Evolutionary conservation across 345 rosid species (phyloP), one percentile per base, ranked within the genome.

Genomic region (Passiflora organensis): DNA sequence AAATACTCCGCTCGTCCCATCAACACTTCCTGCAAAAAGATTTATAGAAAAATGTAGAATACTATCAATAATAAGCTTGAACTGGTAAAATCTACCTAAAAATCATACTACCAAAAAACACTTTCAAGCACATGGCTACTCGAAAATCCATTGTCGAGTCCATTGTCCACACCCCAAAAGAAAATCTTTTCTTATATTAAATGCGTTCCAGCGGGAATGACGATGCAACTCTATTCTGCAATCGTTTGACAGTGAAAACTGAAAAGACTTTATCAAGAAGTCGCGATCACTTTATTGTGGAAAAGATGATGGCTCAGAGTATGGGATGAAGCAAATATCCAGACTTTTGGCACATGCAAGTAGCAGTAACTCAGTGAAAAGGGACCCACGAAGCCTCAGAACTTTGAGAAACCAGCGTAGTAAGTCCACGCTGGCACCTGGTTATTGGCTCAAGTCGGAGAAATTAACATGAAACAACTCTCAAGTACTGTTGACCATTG

Each of bases 1-100:
- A 91, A 91, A 69, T 82, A 91, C 50, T 71, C 83, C 67, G 96
- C 96, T 81, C 68, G 88, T 54, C 98, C 98, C 98, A 80, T 86
- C 51, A 91, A 49, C 69, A 91, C 96, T 72, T 91, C 96, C 98
- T 91, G 85, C 47, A 32, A 17, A 52, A 15, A n/a, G n/a, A 46
- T 38, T 48, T 10, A 18, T 15, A 2, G 51, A 12, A 47, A 28
- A 51, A 48, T 4, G 36, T 13, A 18, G n/a, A 46, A 49, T 14
- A 50, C 15, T 28, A 13, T 6, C n/a, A n/a, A n/a, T n/a, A n/a
- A n/a, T n/a, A n/a, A n/a, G n/a, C n/a, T n/a, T n/a, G n/a, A n/a
- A n/a, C n/a, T n/a, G n/a, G n/a, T n/a, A n/a, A n/a, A n/a, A n/a
- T n/a, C n/a, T n/a, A n/a, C n/a, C n/a, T n/a, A n/a, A n/a, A n/a